These are phyloP conservation scores for Chlamydomonas eustigma DNA, from an alignment of 139 green algal species.

Conservation along the genomic window DNA sequence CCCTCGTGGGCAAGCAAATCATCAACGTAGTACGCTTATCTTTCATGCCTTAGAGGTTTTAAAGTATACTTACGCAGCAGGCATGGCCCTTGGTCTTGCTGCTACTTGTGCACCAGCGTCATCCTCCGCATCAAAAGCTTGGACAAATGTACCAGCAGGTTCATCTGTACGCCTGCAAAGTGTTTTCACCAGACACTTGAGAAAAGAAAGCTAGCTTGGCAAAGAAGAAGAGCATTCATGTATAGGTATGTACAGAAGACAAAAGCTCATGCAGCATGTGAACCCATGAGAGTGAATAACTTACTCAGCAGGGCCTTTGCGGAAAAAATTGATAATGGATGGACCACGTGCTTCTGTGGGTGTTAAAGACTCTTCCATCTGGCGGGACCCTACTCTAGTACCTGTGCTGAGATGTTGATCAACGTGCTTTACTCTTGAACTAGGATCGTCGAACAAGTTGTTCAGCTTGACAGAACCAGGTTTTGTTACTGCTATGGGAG, in stretches of 20 bases:
- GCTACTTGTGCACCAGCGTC: not conserved
- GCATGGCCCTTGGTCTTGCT: not conserved
- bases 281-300: not conserved
- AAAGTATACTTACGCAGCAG: not conserved
- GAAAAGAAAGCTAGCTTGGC: not conserved
- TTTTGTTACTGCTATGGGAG: not conserved
- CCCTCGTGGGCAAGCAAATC: no score
- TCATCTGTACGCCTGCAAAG: not conserved
- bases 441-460: conserved; percentile 5
- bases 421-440: not conserved
- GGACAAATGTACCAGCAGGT: not conserved
- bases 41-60: not conserved
- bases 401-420: not conserved
- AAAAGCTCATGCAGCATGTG: no score
- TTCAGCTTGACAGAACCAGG: not conserved
- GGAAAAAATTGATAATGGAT: conserved; percentile 1
- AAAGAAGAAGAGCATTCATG: no score
- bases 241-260: no score
- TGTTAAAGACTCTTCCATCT: not conserved
- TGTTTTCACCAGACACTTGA: not conserved
- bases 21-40: not conserved
- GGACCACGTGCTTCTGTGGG: not conserved
- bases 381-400: not conserved
- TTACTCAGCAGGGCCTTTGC: not conserved
- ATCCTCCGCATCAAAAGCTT: not conserved